Percentiles rank a stretch among this genome's conserved stretches.
Evolutionary conservation across 768 basidiomycete genomes (phyloP).

Genomic region (Psilocybe subaeruginosa): DNA sequence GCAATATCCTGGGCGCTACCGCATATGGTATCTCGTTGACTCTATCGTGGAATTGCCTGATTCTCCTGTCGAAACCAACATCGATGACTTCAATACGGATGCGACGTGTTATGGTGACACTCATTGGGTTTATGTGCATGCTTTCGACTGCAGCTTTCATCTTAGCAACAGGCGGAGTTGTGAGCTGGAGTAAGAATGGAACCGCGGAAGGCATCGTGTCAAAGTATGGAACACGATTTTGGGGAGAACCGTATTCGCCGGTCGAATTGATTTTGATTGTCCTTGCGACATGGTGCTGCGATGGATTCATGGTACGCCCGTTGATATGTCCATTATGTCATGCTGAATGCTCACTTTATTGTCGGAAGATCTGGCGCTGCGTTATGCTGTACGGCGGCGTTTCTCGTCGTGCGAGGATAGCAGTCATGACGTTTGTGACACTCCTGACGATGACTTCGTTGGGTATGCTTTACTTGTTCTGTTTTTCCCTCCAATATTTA

Average conservation of each 20-base stretch:
- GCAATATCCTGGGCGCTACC: background rate
- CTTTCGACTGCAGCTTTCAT: constrained; percentile 3
- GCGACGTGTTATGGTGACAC: background rate
- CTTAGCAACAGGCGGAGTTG: background rate
- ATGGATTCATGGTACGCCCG: constrained; percentile 12
- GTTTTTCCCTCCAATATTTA: background rate
- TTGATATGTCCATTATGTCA: background rate
- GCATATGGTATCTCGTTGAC: constrained; percentile 6
- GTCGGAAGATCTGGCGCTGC: constrained; percentile 15
- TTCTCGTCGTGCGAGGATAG: background rate
- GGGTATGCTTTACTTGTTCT: background rate
- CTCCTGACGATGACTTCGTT: constrained; percentile 1
- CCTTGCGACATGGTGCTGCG: constrained; percentile 10
- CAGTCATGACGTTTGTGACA: background rate
- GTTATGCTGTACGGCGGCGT: constrained; percentile 9
- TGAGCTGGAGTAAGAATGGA: background rate
- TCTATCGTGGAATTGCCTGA: constrained; percentile 3
- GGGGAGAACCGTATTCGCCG: background rate
- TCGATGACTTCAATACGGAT: background rate
- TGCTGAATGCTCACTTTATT: background rate
- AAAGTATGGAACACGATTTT: background rate
- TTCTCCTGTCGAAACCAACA: background rate
- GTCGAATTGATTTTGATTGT: constrained; percentile 2
- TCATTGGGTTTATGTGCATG: constrained; percentile 1
- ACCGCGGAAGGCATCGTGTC: background rate